Evolutionary conservation across 768 basidiomycete species (phyloP).

Genomic region (Lepiota venenata): DNA sequence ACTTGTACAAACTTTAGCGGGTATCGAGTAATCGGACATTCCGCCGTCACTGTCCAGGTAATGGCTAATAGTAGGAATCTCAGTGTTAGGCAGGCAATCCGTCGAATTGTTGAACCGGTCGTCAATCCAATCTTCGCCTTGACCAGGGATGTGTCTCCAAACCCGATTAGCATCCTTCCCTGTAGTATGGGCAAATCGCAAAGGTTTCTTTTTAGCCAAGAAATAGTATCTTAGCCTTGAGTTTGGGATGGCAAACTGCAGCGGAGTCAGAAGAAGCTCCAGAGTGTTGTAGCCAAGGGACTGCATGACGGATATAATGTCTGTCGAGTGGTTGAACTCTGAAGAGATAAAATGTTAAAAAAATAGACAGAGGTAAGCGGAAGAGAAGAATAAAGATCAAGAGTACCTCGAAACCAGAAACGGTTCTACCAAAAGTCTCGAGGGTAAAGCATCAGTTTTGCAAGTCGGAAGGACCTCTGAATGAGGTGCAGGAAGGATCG

Average conservation of each 20-base stretch:
- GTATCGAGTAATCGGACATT: slow-evolving; percentile 35
- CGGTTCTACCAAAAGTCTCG: slow-evolving; percentile 73
- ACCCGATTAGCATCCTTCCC: slow-evolving; percentile 20
- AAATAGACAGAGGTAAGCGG: background rate
- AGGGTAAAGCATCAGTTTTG: slow-evolving; percentile 43
- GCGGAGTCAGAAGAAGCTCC: slow-evolving; percentile 69
- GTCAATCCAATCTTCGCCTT: slow-evolving; percentile 34
- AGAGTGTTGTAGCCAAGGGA: slow-evolving; percentile 51
- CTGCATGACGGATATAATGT: slow-evolving; percentile 49
- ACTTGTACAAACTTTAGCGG: slow-evolving; percentile 65
- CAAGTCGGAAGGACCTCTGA: slow-evolving; percentile 57
- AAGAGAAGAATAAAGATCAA: slow-evolving; percentile 2
- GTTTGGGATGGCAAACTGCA: slow-evolving; percentile 80
- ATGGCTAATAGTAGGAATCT: slow-evolving; percentile 25
- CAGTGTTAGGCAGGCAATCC: background rate
- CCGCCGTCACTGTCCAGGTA: slow-evolving; percentile 37
- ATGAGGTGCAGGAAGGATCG: slow-evolving; percentile 74
- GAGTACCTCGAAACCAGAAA: slow-evolving; percentile 76
- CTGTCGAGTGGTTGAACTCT: slow-evolving; percentile 65
- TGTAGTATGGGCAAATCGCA: slow-evolving; percentile 30
- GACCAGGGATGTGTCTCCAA: slow-evolving; percentile 55
- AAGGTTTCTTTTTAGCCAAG: slow-evolving; percentile 53
- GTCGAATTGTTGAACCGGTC: slow-evolving; percentile 23
- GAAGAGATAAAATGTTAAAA: slow-evolving; percentile 6
- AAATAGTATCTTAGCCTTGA: slow-evolving; percentile 81